These are phyloP conservation scores for Penicillium pancosmium DNA, from an alignment of 495 filamentous ascomycete species.

Conservation along the genomic window DNA sequence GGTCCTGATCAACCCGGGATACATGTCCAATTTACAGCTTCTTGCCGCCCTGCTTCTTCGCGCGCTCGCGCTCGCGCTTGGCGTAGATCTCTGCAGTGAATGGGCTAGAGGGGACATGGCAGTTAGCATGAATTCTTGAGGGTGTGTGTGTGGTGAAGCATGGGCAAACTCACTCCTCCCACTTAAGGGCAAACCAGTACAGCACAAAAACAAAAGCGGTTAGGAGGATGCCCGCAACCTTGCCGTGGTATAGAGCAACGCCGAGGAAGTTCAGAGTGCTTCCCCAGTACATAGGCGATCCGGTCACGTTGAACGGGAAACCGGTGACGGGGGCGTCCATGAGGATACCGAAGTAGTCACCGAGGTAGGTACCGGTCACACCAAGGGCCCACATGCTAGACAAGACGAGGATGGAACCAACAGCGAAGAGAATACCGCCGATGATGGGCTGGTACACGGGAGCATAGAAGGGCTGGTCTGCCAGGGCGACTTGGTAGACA, in stretches of 20 bases:
- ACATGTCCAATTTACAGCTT: slow-evolving; percentile 33
- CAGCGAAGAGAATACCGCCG: slow-evolving; percentile 67
- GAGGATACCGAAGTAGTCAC: slow-evolving; percentile 97
- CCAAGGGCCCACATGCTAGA: slow-evolving; percentile 91
- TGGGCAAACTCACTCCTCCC: slow-evolving; percentile 71
- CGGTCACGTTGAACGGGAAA: slow-evolving; percentile 93
- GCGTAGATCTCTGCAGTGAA: slow-evolving; percentile 94
- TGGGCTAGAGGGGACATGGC: slow-evolving; percentile 54
- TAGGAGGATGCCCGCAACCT: slow-evolving; percentile 82
- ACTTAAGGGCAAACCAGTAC: slow-evolving; percentile 82
- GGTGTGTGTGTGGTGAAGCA: not conserved
- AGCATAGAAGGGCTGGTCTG: slow-evolving; percentile 46
- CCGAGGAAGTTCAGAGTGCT: slow-evolving; percentile 90
- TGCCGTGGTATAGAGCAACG: slow-evolving; percentile 83
- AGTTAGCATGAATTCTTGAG: not conserved
- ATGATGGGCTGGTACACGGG: slow-evolving; percentile 70
- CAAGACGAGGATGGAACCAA: slow-evolving; percentile 84
- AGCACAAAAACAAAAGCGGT: slow-evolving; percentile 73
- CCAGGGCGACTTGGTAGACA: slow-evolving; percentile 53
- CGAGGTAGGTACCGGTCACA: slow-evolving; percentile 93
- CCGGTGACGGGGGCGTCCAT: slow-evolving; percentile 92
- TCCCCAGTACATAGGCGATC: slow-evolving; percentile 96
- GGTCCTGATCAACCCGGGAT: slow-evolving; percentile 27
- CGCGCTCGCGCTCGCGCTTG: slow-evolving; percentile 65
- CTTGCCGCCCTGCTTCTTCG: slow-evolving; percentile 48